A percentile compares a stretch with the other conserved stretches of the same genome.
These are phyloP conservation scores for Penicillium sumatraense DNA, from an alignment of 2,329 filamentous ascomycete species.

Conservation along the genomic window DNA sequence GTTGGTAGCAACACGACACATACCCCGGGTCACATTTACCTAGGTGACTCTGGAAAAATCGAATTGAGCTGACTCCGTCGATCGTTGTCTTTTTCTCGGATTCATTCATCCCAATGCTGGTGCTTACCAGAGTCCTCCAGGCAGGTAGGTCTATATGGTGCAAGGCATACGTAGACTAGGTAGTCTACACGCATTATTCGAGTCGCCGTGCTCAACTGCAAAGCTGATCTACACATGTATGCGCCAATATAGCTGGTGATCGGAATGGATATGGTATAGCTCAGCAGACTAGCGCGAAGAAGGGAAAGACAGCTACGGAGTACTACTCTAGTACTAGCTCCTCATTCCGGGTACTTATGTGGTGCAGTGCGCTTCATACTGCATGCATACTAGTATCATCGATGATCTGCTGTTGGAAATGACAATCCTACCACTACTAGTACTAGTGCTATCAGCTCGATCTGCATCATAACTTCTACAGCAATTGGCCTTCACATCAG, in stretches of 20 bases:
- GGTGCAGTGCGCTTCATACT: neutral
- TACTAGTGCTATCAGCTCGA: too few species aligned
- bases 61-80: slow-evolving; percentile 15
- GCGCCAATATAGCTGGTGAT: neutral
- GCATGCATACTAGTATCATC: neutral
- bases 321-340: too few species aligned
- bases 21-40: slow-evolving; percentile 25
- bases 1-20: slow-evolving; percentile 34
- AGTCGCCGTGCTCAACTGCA: too few species aligned
- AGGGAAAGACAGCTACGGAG: neutral
- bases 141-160: neutral
- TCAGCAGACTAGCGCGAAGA: neutral
- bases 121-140: neutral
- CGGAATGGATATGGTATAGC: neutral
- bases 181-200: too few species aligned
- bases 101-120: neutral
- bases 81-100: neutral
- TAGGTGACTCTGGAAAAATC: slow-evolving; percentile 17
- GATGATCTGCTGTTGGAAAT: neutral
- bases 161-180: too few species aligned
- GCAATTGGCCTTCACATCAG: neutral
- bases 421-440: too few species aligned
- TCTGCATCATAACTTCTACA: neutral
- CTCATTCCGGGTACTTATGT: too few species aligned
- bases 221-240: too few species aligned